Base-by-base conservation (phyloP, 2,329 filamentous ascomycete species). In the Dothideomycetes sp. region DNA sequence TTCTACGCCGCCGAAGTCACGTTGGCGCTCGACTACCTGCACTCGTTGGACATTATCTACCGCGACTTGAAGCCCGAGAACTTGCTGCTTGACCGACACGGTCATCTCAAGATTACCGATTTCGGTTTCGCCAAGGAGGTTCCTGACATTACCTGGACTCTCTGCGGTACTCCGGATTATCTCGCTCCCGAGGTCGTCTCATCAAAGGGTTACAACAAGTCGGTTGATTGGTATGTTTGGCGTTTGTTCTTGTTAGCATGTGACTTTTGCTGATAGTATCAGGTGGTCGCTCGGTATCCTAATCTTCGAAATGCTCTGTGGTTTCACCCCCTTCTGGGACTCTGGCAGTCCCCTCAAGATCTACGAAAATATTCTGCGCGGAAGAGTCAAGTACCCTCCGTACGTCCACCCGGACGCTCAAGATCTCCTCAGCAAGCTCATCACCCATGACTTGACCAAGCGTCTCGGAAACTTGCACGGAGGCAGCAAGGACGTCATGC, bases 131-230 rank as follows among this genome's bases (percentile, higher is more conserved):
- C 91, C 35, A 98, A 98, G 69, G 85, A 88, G 52, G 91, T 98
- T 18, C 88, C 88, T 12, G 91, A 98, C 71, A 96, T 96, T 65
- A 98, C 91, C 29, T 98, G 91, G 91, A 98, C 91, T 18, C 74
- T 98, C 29, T 98, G 91, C 60, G 91, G 91, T 46, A 98, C 91
- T 10, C 91, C 91, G 5, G 91, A 98, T 64, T 98, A 98, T 60
- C 76, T 98, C 24, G 91, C 91, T 1, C 91, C 91, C 0, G 91
- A 98, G 65, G 91, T 98, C 11, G 91, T 98, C n/a, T 88, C 87
- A 45, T 95, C 89, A 62, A 96, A 96, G 67, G 91, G 91, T 39
- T 98, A 98, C 71, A 98, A 98, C 70, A 98, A 96, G 64, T 95
- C 89, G 28, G 91, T 98, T 13, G 91, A 98, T 61, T 98, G 91